These are phyloP conservation scores for Astraeus odoratus DNA, from an alignment of 768 basidiomycete species.

Conservation along the genomic window DNA sequence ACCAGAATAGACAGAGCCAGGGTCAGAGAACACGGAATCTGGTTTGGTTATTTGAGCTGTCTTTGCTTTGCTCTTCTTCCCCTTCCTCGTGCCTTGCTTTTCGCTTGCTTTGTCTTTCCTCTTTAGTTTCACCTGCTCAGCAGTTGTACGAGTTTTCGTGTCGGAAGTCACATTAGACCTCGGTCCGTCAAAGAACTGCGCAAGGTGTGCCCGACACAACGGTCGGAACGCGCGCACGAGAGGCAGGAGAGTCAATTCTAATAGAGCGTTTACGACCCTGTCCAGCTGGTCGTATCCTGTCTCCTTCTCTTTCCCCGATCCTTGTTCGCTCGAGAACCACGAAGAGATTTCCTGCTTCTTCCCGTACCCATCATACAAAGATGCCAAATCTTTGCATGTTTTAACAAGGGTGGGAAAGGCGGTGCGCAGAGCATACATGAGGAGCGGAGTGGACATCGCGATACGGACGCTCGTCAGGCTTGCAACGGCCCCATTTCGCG, in stretches of 20 bases:
- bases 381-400: neutral
- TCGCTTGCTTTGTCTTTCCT: constrained; percentile 2
- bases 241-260: neutral
- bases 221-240: constrained; percentile 6
- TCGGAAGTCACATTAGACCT: too few species aligned
- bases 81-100: neutral
- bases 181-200: constrained; percentile 1
- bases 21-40: neutral
- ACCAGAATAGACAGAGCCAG: too few species aligned
- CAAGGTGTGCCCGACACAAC: constrained; percentile 15
- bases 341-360: too few species aligned
- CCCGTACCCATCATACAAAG: neutral
- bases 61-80: constrained; percentile 1
- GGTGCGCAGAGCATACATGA: constrained; percentile 16
- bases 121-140: constrained; percentile 2
- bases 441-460: constrained; percentile 17
- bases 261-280: neutral
- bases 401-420: constrained; percentile 14
- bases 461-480: constrained; percentile 15
- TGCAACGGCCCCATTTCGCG: neutral
- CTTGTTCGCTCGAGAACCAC: neutral
- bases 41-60: neutral
- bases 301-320: too few species aligned
- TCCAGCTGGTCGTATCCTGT: neutral
- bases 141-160: neutral